Evolutionary conservation across 2,329 filamentous ascomycete species (phyloP), one percentile per base, ranked within the genome.

Genomic region (Phaeosphaeriaceae sp.): DNA sequence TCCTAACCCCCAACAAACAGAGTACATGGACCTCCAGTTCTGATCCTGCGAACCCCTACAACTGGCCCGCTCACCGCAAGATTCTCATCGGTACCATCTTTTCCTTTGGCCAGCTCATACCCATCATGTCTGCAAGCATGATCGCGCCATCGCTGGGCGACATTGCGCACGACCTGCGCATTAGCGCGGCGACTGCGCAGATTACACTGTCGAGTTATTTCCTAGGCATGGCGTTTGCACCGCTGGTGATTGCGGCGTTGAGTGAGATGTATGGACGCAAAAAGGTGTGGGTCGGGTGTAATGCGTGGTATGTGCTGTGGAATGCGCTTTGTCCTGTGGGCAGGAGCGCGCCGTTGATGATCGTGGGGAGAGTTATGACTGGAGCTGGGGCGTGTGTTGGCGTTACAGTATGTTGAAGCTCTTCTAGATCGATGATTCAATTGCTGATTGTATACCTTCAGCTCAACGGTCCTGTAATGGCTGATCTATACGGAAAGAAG

Each of bases 1-100:
- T 21, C n/a, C 42, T 21, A 45, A 21, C 42, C 31, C 6, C 31
- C 7, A 36, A 7, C 31, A 13, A 36, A 36, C 42, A 45, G 42
- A 45, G 42, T 19, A 45, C 42, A 21, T 45, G 42, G 42, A n/a
- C 33, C 17, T 56, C 54, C 7, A 61, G 68, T 17, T 58, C 61
- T 19, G 70, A 74, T 46, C 57, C 63, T 0, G 61, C 66, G 3
- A 75, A 78, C 44, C 75, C 76, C 27, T 66, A 65, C 52, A 76
- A 75, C 51, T 78, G 76, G 76, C 61, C 63, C 4, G 19, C 24
- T 11, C 53, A 62, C 20, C 40, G 53, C 7, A 73, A 73, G 50
- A 61, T 71, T 41, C 60, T 68, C 19, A 33, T 45, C 24, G 46
- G 33, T 10, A 44, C 45, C 11, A 54, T 57, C 24, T 53, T 61